Conservation (phyloP, 139 green algal species). For the Closterium sp. region DNA sequence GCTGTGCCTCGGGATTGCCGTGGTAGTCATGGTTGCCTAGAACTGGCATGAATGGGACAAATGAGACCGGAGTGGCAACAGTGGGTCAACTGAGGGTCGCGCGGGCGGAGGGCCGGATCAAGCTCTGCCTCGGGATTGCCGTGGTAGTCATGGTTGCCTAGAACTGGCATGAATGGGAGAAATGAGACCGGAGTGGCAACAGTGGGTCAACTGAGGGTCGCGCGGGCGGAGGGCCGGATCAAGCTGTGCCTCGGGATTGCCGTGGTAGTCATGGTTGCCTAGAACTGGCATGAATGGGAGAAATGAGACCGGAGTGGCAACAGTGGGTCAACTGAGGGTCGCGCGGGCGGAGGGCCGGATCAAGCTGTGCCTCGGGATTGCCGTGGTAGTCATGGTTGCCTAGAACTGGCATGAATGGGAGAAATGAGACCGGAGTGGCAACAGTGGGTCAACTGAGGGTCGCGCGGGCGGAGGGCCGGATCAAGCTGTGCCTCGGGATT, state of each 20-base stretch:
- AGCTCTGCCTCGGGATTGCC: slow-evolving; percentile 13
- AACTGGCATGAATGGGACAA: slow-evolving; percentile 3
- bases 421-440: too few species aligned
- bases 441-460: too few species aligned
- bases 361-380: slow-evolving; percentile 10
- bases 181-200: too few species aligned
- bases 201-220: too few species aligned
- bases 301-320: too few species aligned
- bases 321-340: too few species aligned
- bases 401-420: too few species aligned
- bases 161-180: neutral
- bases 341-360: neutral
- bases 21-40: slow-evolving; percentile 49
- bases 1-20: slow-evolving; percentile 15
- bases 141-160: slow-evolving; percentile 47
- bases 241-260: slow-evolving; percentile 11
- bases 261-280: slow-evolving; percentile 45
- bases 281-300: slow-evolving; percentile 6
- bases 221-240: neutral
- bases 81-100: too few species aligned
- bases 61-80: too few species aligned
- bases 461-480: neutral
- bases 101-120: neutral
- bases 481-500: slow-evolving; percentile 18
- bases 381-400: slow-evolving; percentile 46